Evolutionary conservation across 371 early-diverging fungal genomes (phyloP).

Genomic region (Actinomortierella wolfii): DNA sequence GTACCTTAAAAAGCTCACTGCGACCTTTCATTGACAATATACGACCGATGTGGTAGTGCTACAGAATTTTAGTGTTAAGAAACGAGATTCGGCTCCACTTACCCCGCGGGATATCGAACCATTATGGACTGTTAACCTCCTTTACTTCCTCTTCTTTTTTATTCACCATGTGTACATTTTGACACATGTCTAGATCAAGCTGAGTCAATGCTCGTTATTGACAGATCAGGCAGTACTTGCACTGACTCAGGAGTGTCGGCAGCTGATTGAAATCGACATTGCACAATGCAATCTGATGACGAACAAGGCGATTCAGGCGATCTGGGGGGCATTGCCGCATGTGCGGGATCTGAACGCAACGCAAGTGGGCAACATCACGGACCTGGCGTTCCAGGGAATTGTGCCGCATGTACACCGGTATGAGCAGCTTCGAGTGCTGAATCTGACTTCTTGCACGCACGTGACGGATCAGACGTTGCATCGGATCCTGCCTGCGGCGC

Average conservation of each 20-base stretch:
- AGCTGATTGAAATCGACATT: conserved; percentile 62
- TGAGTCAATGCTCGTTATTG: conserved; percentile 57
- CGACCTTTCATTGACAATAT: too few relatives aligned
- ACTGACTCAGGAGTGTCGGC: conserved; percentile 56
- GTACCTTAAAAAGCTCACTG: too few relatives aligned
- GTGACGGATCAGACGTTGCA: conserved; percentile 61
- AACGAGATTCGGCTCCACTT: too few relatives aligned
- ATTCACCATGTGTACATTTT: background rate
- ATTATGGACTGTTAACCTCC: background rate
- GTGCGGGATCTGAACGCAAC: conserved; percentile 61
- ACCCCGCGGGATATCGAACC: background rate
- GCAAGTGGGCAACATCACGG: conserved; percentile 49
- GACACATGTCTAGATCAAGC: conserved; percentile 54
- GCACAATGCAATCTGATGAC: conserved; percentile 57
- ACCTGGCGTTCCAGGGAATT: conserved; percentile 52
- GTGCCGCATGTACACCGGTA: conserved; percentile 18
- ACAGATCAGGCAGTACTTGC: conserved; percentile 58
- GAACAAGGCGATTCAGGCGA: conserved; percentile 49
- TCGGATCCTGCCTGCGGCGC: conserved; percentile 55
- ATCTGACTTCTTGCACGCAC: conserved; percentile 54
- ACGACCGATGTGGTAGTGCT: too few relatives aligned
- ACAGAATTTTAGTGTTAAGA: too few relatives aligned
- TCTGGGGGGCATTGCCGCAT: conserved; percentile 53
- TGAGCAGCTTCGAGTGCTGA: conserved; percentile 66
- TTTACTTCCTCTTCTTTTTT: background rate